Evolutionary conservation across 495 filamentous ascomycete genomes (phyloP), one percentile per base, ranked within the genome.

Genomic region (Xylaria grammica): DNA sequence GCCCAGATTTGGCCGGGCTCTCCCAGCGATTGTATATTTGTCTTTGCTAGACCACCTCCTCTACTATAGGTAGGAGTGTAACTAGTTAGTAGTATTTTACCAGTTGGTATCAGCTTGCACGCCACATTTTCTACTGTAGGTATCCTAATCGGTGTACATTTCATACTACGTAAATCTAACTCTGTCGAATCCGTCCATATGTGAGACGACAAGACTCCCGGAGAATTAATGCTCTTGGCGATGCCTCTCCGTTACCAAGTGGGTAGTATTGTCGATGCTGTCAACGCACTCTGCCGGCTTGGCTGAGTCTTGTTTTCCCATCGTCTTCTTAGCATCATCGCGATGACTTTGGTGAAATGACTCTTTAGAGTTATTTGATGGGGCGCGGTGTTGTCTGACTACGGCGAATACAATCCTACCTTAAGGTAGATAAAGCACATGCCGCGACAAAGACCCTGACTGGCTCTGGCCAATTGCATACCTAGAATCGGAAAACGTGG

Each of bases 401-500:
- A 11, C 53, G 36, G 22, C 24, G 20, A 29, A 29, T 56, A 4
- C 6, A 26, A 5, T 36, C 32, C 32, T n/a, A n/a, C n/a, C n/a
- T n/a, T n/a, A n/a, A n/a, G n/a, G n/a, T n/a, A 24, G 2, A 8
- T 4, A 22, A 8, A 9, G 19, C 19, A 49, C 22, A 22, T 3
- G n/a, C 10, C 13, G n/a, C 3, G 11, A 9, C 2, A 20, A 13
- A 30, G 53, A 56, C 20, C 15, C 34, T 7, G 38, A 9, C 54
- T 9, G 20, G 24, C 22, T 36, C 1, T 5, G 59, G 42, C 70
- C 53, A 72, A 72, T 72, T 46, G 63, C 4, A 70, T 22, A 42
- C 59, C 44, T 27, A 13, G 63, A 68, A 59, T 50, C 62, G 51
- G 56, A 66, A 65, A 68, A 70, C 69, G 70, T 72, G 70, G 62